These are phyloP conservation scores for Keithomyces neogunnii DNA, from an alignment of 2,329 filamentous ascomycete genomes.

Conservation along the genomic window DNA sequence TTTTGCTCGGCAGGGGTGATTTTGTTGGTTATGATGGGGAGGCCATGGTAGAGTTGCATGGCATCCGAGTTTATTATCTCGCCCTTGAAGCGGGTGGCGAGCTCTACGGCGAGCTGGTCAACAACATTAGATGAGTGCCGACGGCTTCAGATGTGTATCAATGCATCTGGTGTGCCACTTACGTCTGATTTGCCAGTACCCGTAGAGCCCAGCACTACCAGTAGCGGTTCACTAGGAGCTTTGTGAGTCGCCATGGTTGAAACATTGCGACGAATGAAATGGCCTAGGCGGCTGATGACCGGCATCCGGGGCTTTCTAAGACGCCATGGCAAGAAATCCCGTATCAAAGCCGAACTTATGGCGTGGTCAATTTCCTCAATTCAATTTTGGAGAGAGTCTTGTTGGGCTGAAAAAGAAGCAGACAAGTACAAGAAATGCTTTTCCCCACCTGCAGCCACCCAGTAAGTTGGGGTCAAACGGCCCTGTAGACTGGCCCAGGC, in stretches of 20 bases:
- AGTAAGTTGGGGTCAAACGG: too few species aligned
- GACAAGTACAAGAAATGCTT: too few species aligned
- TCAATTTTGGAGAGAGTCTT: too few species aligned
- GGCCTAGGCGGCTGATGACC: slow-evolving; percentile 19
- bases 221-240: slow-evolving; percentile 49
- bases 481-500: too few species aligned
- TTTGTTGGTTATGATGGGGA: slow-evolving; percentile 95
- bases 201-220: slow-evolving; percentile 81
- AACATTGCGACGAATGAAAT: slow-evolving; percentile 23
- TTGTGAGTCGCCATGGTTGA: slow-evolving; percentile 29
- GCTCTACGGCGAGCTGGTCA: slow-evolving; percentile 72
- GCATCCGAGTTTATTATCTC: slow-evolving; percentile 97
- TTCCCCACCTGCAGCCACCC: neutral
- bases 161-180: slow-evolving; percentile 16
- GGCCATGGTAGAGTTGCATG: slow-evolving; percentile 90
- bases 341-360: neutral
- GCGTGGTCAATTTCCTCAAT: neutral
- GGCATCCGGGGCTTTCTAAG: slow-evolving; percentile 6
- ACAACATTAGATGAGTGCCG: neutral
- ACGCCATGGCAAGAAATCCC: neutral
- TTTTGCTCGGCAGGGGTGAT: slow-evolving; percentile 66
- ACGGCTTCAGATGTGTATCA: neutral
- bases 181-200: slow-evolving; percentile 93
- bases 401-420: too few species aligned
- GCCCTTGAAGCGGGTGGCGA: slow-evolving; percentile 76